phyloP scores from a whole-genome alignment of 2,329 filamentous ascomycete genomes.

The Biscogniauxia sp. region DNA sequence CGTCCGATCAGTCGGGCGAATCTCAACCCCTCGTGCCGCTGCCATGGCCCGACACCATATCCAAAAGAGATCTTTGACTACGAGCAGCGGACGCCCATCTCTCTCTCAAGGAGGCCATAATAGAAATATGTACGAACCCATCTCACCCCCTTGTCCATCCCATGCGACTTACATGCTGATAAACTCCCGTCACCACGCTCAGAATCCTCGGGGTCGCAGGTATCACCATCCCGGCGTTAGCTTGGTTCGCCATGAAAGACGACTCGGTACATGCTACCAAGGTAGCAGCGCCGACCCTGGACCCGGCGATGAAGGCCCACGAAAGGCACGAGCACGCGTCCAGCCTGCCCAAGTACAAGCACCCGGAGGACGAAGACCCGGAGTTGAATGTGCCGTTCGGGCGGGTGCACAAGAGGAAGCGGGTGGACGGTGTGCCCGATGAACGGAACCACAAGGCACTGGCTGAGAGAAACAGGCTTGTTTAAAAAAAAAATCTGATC shows the following conservation, averaged over 20 bases:
- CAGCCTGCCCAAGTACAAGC: conserved; percentile 6
- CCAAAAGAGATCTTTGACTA: conserved; percentile 7
- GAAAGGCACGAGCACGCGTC: conserved; percentile 1
- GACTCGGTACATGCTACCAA: not conserved
- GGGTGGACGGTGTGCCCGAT: conserved; percentile 18
- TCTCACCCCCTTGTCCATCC: too few species aligned
- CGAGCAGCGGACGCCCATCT: not conserved
- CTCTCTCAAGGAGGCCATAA: conserved; percentile 5
- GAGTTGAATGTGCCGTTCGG: conserved; percentile 18
- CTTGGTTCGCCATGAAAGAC: conserved; percentile 12
- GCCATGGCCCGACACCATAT: not conserved
- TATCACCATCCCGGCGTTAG: conserved; percentile 11
- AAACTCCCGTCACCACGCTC: not conserved
- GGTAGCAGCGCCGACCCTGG: conserved; percentile 4
- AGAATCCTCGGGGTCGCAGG: conserved; percentile 14
- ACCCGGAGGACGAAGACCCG: conserved; percentile 19
- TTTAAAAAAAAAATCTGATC: not conserved
- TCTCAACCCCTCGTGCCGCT: not conserved
- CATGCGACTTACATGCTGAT: not conserved
- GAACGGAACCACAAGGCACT: conserved; percentile 15
- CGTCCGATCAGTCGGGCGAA: not conserved
- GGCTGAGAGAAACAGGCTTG: conserved; percentile 10
- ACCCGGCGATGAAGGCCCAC: conserved; percentile 13
- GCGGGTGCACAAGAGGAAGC: conserved; percentile 13
- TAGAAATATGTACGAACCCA: conserved; percentile 9